Evolutionary conservation across 2,329 filamentous ascomycete species (phyloP).

Genomic region (Xylaria sp.): DNA sequence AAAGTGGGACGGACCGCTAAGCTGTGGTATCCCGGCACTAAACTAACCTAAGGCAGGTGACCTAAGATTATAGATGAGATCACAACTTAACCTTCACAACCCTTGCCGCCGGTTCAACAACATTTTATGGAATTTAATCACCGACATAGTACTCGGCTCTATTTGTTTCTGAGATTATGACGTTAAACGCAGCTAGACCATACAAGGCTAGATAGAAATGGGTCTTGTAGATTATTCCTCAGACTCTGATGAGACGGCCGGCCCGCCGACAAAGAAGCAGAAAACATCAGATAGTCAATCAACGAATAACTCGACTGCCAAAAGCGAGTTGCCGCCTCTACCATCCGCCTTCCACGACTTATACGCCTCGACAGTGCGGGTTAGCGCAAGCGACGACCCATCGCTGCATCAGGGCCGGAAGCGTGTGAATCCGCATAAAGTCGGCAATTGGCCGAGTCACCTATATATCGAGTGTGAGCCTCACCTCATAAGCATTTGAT

Average conservation of each 20-base stretch:
- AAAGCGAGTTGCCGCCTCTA: constrained; percentile 67
- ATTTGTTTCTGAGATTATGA: neutral
- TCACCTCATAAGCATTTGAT: constrained; percentile 5
- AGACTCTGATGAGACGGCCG: constrained; percentile 29
- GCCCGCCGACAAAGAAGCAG: constrained; percentile 41
- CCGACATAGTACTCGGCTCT: neutral
- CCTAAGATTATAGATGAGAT: neutral
- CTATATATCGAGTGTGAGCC: constrained; percentile 89
- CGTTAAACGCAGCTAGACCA: neutral
- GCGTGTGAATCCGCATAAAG: constrained; percentile 82
- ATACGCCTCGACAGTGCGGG: constrained; percentile 83
- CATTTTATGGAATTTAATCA: neutral
- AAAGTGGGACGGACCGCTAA: neutral
- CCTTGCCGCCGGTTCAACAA: neutral
- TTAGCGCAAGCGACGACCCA: constrained; percentile 83
- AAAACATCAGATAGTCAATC: constrained; percentile 39
- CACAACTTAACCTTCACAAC: neutral
- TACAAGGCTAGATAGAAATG: constrained; percentile 39
- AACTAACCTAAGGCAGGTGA: neutral
- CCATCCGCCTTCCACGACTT: constrained; percentile 86
- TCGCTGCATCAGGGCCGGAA: constrained; percentile 85
- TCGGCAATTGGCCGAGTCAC: constrained; percentile 93
- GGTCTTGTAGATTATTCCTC: constrained; percentile 56
- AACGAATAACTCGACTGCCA: neutral
- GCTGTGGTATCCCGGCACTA: constrained; percentile 1